A percentile compares a stretch with the other conserved stretches of the same genome.
Evolutionary conservation across 176 grass and related monocot species (phyloP).

Genomic region (Triticum dicoccoides): DNA sequence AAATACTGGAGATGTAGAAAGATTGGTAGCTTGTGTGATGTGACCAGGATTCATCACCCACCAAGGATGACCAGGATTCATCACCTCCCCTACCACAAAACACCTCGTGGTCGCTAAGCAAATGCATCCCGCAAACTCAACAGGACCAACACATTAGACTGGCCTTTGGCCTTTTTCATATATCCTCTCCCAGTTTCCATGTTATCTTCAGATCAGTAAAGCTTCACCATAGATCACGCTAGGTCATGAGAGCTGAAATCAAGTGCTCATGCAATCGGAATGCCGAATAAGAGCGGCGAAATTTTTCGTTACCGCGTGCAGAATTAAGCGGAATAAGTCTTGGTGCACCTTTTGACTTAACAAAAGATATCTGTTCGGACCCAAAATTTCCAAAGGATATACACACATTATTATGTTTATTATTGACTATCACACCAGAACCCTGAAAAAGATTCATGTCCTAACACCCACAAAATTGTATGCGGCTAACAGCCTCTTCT

Average conservation of each 20-base stretch:
- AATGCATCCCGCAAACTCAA: not conserved
- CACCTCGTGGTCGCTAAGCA: not conserved
- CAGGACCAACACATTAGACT: not conserved
- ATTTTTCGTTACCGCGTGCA: not conserved
- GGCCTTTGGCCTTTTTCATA: not conserved
- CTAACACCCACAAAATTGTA: conserved; percentile 30
- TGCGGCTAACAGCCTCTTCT: not conserved
- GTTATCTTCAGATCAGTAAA: not conserved
- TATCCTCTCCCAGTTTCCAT: not conserved
- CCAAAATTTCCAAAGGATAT: conserved; percentile 14
- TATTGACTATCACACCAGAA: conserved; percentile 33
- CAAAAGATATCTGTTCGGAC: conserved; percentile 17
- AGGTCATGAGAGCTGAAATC: not conserved
- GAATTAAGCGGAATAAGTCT: conserved; percentile 15
- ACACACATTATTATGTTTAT: conserved; percentile 24
- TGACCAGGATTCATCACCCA: conserved; percentile 27
- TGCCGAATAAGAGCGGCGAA: not conserved
- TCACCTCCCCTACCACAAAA: conserved; percentile 15
- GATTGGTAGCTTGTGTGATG: not conserved
- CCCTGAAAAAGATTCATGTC: not conserved
- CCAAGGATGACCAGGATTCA: conserved; percentile 16
- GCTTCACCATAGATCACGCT: not conserved
- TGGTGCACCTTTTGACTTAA: conserved; percentile 5
- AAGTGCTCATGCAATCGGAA: not conserved
- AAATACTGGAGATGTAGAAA: not conserved